Base-by-base conservation (phyloP, 441 rosid species). In the Gossypium trilobum region DNA sequence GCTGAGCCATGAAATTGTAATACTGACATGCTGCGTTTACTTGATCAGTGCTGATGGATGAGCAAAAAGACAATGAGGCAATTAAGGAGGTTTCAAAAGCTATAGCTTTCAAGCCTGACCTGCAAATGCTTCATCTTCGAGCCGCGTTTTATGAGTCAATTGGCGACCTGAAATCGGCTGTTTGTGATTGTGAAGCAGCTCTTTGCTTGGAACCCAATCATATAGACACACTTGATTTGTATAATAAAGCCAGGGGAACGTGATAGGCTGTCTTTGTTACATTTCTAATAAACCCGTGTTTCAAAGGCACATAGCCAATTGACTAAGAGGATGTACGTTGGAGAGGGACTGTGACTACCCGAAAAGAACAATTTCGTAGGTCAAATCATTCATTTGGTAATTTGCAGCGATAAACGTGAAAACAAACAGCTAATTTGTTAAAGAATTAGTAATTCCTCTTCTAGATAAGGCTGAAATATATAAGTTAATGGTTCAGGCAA, bases 61-160 rank as follows among this genome's bases (percentile, higher is more conserved):
- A 87, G 74, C 94, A 85, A 68, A 86, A 84, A 61, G 94, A 89
- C 83, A 80, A 74, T 1, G 94, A 85, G 52, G 94, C 94, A 33
- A 83, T 87, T 27, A 82, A 78, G 61, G 91, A 89, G 83, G 83
- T 89, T 17, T 73, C 89, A 27, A 82, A 82, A 79, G 91, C 94
- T 0, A 83, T 87, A 77, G 74, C 82, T 68, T 87, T 87, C 87
- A 87, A 86, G 80, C 91, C 90, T 8, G 91, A 89, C 79, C 77
- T 85, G 65, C 91, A 89, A 75, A 79, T 87, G 72, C 88, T 89
- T 14, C 91, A 87, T 78, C 91, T 89, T 60, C 85, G 91, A 74
- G 94, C 94, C 17, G 91, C 94, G 20, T 87, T 89, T 70, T 78
- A 82, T 0, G 94, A 89, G 76, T 82, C 94, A 59, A 78, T 83